Conservation (phyloP, 768 basidiomycete species). For the Boletus sp. region DNA sequence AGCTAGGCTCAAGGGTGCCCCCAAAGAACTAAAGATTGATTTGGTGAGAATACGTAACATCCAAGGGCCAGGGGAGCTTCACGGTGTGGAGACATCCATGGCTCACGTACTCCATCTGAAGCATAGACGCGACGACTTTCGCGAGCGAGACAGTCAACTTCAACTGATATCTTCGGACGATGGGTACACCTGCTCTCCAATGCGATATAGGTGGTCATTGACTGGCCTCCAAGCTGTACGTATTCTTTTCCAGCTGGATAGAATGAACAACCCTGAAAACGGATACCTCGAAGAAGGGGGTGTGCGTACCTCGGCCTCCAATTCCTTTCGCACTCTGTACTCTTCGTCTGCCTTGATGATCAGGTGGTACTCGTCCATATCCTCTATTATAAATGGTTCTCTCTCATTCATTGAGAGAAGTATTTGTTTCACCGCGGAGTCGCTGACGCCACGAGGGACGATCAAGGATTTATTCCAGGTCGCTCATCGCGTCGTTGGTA, state of each 20-base stretch:
- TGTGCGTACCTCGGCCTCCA: slow-evolving; percentile 65
- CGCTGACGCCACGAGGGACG: slow-evolving; percentile 42
- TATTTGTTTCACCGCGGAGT: slow-evolving; percentile 88
- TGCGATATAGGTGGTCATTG: slow-evolving; percentile 4
- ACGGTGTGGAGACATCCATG: background rate
- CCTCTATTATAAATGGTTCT: slow-evolving; percentile 79
- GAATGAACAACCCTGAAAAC: background rate
- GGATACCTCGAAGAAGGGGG: background rate
- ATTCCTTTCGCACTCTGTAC: slow-evolving; percentile 63
- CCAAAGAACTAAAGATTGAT: background rate
- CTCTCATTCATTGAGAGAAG: slow-evolving; percentile 79
- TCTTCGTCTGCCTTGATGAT: slow-evolving; percentile 83
- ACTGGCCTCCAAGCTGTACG: slow-evolving; percentile 61
- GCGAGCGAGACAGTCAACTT: background rate
- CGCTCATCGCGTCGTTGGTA: background rate
- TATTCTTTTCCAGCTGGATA: slow-evolving; percentile 77
- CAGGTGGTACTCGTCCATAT: slow-evolving; percentile 79
- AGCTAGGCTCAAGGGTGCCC: background rate
- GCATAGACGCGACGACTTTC: background rate
- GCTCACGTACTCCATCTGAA: background rate
- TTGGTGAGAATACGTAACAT: background rate
- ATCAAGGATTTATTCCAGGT: background rate
- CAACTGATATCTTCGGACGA: background rate
- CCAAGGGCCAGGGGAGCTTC: background rate
- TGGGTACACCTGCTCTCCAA: background rate